Base-by-base conservation (phyloP, 2,329 filamentous ascomycete species). In the Pestalotiopsis sp. region DNA sequence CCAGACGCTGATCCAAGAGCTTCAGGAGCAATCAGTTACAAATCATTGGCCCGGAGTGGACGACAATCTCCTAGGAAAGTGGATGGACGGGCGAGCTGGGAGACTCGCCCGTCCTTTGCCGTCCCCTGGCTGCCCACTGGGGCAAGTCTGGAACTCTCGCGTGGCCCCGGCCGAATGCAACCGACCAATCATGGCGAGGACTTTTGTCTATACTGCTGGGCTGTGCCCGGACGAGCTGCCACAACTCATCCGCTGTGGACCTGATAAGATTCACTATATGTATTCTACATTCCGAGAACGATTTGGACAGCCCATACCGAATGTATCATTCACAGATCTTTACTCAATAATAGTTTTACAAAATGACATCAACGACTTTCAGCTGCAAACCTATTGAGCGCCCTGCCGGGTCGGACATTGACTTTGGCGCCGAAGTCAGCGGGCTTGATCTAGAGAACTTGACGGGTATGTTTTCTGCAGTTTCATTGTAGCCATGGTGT, bases 401-500 rank as follows among this genome's bases (percentile, higher is more conserved):
- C 36, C 71, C 79, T 2, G 71, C 76, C 59, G 78, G 76, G 49
- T 84, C 83, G 20, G 73, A 69, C 13, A 80, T 89, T 69, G 82
- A 89, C 74, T 90, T 92, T 68, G 91, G 91, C 1, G 90, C 89
- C 12, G 77, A 86, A 31, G 82, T 91, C 70, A 80, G 82, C 56
- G 86, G 89, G 59, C 81, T 86, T 39, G 84, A 92, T 73, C 79
- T 92, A 41, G 88, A 92, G 74, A 86, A 87, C 67, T 79, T 92
- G 61, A 86, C 84, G 62, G 87, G 88, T 90, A 85, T 82, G 85
- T 78, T 23, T 6, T 6, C 20, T 2, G 2, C 49, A n/a, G 2
- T 2, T 2, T 56, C 68, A 31, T 36, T 36, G 6, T 7, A 36
- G 31, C 31, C 1, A 36, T 36, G 31, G 1, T 9, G 31, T 9